phyloP scores from a whole-genome alignment of 192 early-diverging fungal species.

The Funneliformis mosseae region DNA sequence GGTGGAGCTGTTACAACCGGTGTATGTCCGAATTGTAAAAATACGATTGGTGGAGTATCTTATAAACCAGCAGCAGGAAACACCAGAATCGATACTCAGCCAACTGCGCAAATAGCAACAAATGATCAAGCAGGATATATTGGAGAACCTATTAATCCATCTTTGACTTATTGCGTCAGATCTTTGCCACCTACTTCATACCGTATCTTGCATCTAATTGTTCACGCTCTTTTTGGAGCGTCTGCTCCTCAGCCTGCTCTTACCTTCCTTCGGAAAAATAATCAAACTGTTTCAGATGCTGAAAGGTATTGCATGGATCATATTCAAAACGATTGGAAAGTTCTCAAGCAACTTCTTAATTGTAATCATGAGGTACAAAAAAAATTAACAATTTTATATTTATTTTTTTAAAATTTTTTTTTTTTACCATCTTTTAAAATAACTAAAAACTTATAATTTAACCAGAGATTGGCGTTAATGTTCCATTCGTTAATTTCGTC shows the following conservation, averaged over 20 bases:
- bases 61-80: too few relatives aligned
- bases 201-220: slow-evolving; percentile 30
- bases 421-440: not conserved
- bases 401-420: too few relatives aligned
- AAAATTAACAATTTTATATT: too few relatives aligned
- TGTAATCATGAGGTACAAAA: slow-evolving; percentile 10
- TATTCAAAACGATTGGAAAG: slow-evolving; percentile 31
- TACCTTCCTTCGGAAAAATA: slow-evolving; percentile 7
- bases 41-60: not conserved
- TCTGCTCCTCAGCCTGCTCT: not conserved
- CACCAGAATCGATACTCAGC: not conserved
- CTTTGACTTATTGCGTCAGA: not conserved
- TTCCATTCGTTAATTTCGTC: slow-evolving; percentile 24
- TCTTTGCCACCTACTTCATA: not conserved
- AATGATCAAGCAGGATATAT: slow-evolving; percentile 30
- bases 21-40: not conserved
- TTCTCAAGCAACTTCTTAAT: slow-evolving; percentile 19
- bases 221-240: slow-evolving; percentile 26
- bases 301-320: slow-evolving; percentile 23
- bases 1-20: not conserved
- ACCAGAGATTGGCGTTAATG: slow-evolving; percentile 23
- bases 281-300: not conserved
- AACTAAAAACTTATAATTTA: not conserved
- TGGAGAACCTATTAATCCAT: not conserved
- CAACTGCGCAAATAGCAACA: not conserved